A percentile compares a stretch with the other conserved stretches of the same genome.
Conservation (phyloP, 257 asterid species). For the Fraxinus quadrangulata region DNA sequence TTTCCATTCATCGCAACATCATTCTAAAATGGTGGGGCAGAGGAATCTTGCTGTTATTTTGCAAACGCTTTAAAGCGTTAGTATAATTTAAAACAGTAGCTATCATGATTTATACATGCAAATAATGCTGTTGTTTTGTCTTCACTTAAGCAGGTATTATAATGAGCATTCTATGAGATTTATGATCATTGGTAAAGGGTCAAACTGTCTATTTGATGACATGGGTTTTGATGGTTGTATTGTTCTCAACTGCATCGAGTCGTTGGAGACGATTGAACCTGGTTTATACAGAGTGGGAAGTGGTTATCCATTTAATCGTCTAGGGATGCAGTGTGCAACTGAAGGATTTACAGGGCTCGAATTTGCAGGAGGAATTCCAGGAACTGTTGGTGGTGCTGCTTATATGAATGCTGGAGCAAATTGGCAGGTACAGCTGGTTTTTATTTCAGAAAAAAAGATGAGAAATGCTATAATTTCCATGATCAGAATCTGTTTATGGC, state of each 20-base stretch:
- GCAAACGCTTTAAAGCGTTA: neutral
- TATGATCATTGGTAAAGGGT: conserved; percentile 48
- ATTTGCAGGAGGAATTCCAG: conserved; percentile 53
- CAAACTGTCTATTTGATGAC: conserved; percentile 49
- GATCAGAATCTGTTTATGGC: too few relatives aligned
- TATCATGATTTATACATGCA: neutral
- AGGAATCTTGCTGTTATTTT: too few relatives aligned
- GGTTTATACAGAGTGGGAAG: conserved; percentile 50
- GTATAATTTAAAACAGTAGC: neutral
- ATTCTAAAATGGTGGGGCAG: neutral
- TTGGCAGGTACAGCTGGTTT: conserved; percentile 34
- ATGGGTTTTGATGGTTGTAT: conserved; percentile 50
- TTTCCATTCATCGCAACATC: neutral
- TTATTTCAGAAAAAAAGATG: neutral
- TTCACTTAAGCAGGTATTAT: conserved; percentile 36
- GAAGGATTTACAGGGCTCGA: conserved; percentile 49
- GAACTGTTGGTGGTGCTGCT: conserved; percentile 50
- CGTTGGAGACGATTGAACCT: conserved; percentile 39
- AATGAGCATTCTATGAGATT: conserved; percentile 40
- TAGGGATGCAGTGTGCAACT: conserved; percentile 35
- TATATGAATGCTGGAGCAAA: conserved; percentile 57
- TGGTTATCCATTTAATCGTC: conserved; percentile 45
- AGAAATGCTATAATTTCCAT: neutral
- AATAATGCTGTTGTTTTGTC: neutral
- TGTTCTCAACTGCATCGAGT: conserved; percentile 41